Percentiles rank a stretch among this genome's conserved stretches.
Conservation (phyloP, 1,139 yeast genomes). For the Blastobotrys apis region DNA sequence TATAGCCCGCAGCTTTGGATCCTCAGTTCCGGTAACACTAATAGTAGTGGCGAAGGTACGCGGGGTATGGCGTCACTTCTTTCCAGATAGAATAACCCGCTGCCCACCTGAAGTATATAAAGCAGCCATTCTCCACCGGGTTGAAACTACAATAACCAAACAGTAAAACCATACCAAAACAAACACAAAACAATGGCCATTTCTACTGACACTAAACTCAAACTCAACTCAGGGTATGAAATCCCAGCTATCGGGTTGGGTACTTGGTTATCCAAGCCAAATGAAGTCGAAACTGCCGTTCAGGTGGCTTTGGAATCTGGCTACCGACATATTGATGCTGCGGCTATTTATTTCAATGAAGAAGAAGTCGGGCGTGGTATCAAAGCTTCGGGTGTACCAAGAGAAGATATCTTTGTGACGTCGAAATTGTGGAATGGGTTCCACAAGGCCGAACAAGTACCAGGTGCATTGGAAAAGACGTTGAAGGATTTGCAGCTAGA, state of each 20-base stretch:
- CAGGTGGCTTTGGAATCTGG: slow-evolving; percentile 40
- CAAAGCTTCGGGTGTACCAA: slow-evolving; percentile 23
- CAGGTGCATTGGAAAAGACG: slow-evolving; percentile 51
- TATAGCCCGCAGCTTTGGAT: no score
- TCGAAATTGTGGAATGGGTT: slow-evolving; percentile 74
- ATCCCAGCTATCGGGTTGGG: slow-evolving; percentile 56
- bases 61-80: no score
- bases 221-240: slow-evolving; percentile 35
- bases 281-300: slow-evolving; percentile 38
- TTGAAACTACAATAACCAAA: no score
- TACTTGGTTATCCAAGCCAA: slow-evolving; percentile 52
- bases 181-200: no score
- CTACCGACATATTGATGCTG: slow-evolving; percentile 62
- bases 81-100: no score
- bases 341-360: slow-evolving; percentile 54
- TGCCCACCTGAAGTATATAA: no score
- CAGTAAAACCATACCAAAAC: no score
- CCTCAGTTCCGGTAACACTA: no score
- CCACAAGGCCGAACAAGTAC: slow-evolving; percentile 50
- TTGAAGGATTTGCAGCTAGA: slow-evolving; percentile 52
- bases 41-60: no score
- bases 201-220: slow-evolving; percentile 22
- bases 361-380: slow-evolving; percentile 49
- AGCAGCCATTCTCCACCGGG: no score
- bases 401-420: slow-evolving; percentile 70